Base-by-base conservation (phyloP, 768 basidiomycete genomes). In the Omphalotus guepiniiformis region DNA sequence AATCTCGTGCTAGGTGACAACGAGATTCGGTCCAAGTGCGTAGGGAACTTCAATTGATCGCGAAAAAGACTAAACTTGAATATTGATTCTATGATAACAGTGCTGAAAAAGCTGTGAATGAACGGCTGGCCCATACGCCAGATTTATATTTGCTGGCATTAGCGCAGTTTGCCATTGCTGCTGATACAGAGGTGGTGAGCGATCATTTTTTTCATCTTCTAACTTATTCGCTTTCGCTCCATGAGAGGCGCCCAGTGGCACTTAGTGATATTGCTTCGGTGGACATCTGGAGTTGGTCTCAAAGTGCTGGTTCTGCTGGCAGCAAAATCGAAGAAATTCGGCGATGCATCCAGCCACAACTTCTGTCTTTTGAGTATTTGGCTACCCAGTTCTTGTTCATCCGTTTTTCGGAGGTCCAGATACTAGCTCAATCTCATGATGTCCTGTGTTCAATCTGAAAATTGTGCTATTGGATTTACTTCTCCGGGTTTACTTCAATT, bases 1-100 rank as follows among this genome's bases (percentile, higher is more conserved):
- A 91, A 92, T 64, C 79, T 91, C 16, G 85, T 91, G 3, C 71
- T 88, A 32, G 89, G 87, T 4, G 88, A 92, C 63, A 92, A 92
- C 64, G 79, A 83, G 46, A 87, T 92, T 42, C 80, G 88, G 15
- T 71, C 83, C 54, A 84, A 75, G 88, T 86, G 57, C 43, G 68
- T 61, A 4, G 23, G 12, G 3, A 2, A 4, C 25, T n/a, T 9
- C 30, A 9, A n/a, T 32, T 32, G 9, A 9, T 32, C 37, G 13
- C 19, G 26, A 38, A 6, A 18, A 18, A 37, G 15, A 9, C 11
- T 25, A 29, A 42, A 32, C 44, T 50, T 42, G 26, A 26, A 38
- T 32, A 13, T 25, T 28, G 29, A 3, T 9, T 46, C 15, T 44
- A 34, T 12, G 22, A 21, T 16, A 12, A 11, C 51, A 78, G 87